Percentiles rank a stretch among this genome's conserved stretches.
Conservation (phyloP, 495 filamentous ascomycete species). For the Parmelia sp. region DNA sequence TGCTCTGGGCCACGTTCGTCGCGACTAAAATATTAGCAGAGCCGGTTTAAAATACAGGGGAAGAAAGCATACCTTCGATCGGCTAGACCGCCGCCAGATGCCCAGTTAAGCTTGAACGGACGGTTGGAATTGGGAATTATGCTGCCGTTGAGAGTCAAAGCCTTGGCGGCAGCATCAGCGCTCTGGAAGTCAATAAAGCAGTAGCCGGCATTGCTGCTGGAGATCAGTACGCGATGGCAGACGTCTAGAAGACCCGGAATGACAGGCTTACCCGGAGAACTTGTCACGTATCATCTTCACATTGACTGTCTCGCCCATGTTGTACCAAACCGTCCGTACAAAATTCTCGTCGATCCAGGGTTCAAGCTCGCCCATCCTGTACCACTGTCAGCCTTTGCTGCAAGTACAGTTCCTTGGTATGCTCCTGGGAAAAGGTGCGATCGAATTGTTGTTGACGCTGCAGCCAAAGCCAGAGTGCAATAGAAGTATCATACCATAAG, state of each 20-base stretch:
- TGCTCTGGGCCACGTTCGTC: slow-evolving; percentile 95
- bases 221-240: slow-evolving; percentile 31
- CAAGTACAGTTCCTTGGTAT: not conserved
- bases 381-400: slow-evolving; percentile 17
- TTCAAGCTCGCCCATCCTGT: slow-evolving; percentile 97
- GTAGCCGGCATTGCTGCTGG: slow-evolving; percentile 90
- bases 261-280: slow-evolving; percentile 80
- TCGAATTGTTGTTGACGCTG: not conserved
- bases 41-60: not conserved
- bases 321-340: slow-evolving; percentile 87
- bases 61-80: slow-evolving; percentile 67
- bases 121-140: slow-evolving; percentile 91
- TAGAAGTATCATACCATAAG: slow-evolving; percentile 56
- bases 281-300: slow-evolving; percentile 99
- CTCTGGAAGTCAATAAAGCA: slow-evolving; percentile 94
- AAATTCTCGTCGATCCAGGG: slow-evolving; percentile 99
- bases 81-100: slow-evolving; percentile 89
- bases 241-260: slow-evolving; percentile 21
- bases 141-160: slow-evolving; percentile 79
- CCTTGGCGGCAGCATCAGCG: slow-evolving; percentile 82
- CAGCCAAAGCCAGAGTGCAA: not conserved
- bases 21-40: slow-evolving; percentile 43
- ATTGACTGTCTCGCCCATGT: slow-evolving; percentile 87
- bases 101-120: slow-evolving; percentile 99
- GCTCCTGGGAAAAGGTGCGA: not conserved